Base-by-base conservation (phyloP, 83 land plant genomes). In the Picea abies region DNA sequence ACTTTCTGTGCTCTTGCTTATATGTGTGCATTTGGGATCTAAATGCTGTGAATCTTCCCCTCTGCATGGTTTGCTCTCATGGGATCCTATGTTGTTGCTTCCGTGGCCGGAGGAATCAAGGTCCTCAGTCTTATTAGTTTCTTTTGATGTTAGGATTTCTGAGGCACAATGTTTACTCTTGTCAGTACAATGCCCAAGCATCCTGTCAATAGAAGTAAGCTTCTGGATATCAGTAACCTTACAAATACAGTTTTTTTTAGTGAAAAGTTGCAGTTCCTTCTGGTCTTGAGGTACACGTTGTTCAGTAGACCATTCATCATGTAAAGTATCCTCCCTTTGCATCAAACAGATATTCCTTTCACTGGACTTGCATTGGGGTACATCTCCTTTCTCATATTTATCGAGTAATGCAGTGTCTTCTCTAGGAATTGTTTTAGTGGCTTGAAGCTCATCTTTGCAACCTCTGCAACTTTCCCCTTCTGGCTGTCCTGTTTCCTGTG, bases 101-200 rank as follows among this genome's bases (percentile, higher is more conserved):
- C 78, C 78, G 52, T 76, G 78, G 17, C 78, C 78, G 3, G 78
- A 76, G 58, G 78, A 76, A 76, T 76, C 78, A 76, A 49, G 78
- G 78, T 76, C 61, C 35, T 76, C 78, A 52, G 56, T 52, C 78
- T 52, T 76, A 52, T 47, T 22, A 52, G 14, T 47, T 76, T 76
- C 78, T 76, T 76, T 76, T 7, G 22, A 26, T 52, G 78, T 49
- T 76, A 12, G 14, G 25, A 52, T 76, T 37, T 11, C 23, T 76
- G 78, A 76, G 22, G 61, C 32, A 76, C 61, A 76, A 23, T 9
- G 14, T 52, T 52, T 26, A 76, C 19, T 76, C 61, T 49, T 76
- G 5, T 52, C 61, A 22, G 44, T 52, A 23, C 25, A 76, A 76
- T 22, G 9, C 78, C 32, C 49, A 76, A 49, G 19, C 32, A 49